Conservation (phyloP, 495 filamentous ascomycete species). For the Aspergillus funiculosus region DNA sequence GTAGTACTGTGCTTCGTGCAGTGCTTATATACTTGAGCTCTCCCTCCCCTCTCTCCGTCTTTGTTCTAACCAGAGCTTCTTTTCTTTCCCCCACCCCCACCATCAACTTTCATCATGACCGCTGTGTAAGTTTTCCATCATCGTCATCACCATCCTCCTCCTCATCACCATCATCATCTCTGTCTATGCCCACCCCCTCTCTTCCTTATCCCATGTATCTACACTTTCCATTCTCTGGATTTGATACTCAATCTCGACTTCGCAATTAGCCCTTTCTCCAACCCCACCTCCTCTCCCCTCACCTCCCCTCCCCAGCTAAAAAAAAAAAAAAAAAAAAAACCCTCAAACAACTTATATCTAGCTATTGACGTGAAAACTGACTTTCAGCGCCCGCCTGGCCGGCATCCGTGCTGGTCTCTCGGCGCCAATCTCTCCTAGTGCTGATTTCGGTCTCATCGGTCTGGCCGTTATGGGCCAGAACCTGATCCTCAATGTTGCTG, state of each 20-base stretch:
- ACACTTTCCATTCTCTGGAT: background rate
- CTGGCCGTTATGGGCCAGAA: slow-evolving; percentile 99
- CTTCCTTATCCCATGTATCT: background rate
- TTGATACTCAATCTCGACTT: too few species aligned
- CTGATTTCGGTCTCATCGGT: slow-evolving; percentile 98
- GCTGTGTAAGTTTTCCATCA: slow-evolving; percentile 51
- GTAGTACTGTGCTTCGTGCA: slow-evolving; percentile 9
- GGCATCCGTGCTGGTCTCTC: slow-evolving; percentile 71
- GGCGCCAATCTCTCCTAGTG: slow-evolving; percentile 52
- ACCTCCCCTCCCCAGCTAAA: background rate
- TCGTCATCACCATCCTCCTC: slow-evolving; percentile 11
- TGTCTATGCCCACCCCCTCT: background rate
- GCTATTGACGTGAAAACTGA: slow-evolving; percentile 42
- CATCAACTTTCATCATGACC: slow-evolving; percentile 41
- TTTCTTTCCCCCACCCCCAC: slow-evolving; percentile 12
- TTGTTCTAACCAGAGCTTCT: slow-evolving; percentile 5
- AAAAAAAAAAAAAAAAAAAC: background rate
- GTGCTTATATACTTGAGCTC: slow-evolving; percentile 13
- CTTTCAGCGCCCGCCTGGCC: slow-evolving; percentile 77
- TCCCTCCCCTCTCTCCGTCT: slow-evolving; percentile 4
- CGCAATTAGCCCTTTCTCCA: too few species aligned
- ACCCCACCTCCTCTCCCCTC: background rate
- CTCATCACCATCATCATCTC: slow-evolving; percentile 8
- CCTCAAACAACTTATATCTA: background rate
- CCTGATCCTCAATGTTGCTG: slow-evolving; percentile 96